Conservation (phyloP, 768 basidiomycete species). For the Boletus huronensis region DNA sequence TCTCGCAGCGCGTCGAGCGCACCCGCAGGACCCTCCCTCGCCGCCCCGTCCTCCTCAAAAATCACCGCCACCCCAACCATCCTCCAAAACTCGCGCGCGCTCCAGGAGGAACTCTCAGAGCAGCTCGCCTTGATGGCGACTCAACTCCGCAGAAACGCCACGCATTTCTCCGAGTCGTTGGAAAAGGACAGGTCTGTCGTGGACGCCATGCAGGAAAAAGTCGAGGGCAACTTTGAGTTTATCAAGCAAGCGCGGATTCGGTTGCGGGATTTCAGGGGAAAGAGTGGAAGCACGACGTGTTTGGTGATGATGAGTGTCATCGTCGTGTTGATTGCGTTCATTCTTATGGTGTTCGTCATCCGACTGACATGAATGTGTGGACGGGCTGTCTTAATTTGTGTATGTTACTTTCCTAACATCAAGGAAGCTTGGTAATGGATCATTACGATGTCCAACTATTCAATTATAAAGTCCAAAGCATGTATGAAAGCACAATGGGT, state of each 20-base stretch:
- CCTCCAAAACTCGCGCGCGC: conserved; percentile 52
- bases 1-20: conserved; percentile 6
- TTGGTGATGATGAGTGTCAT: conserved; percentile 60
- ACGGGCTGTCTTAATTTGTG: neutral
- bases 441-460: conserved; percentile 10
- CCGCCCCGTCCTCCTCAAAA: conserved; percentile 33
- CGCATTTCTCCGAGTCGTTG: conserved; percentile 71
- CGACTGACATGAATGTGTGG: conserved; percentile 45
- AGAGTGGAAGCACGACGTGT: conserved; percentile 71
- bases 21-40: conserved; percentile 25
- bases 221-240: conserved; percentile 67
- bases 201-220: conserved; percentile 60
- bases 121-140: conserved; percentile 84
- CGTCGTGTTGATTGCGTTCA: conserved; percentile 64
- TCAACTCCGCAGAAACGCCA: conserved; percentile 80
- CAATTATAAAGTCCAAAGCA: conserved; percentile 12
- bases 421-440: conserved; percentile 1
- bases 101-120: conserved; percentile 71
- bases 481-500: neutral
- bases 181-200: conserved; percentile 73
- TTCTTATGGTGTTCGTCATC: conserved; percentile 71
- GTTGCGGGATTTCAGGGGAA: conserved; percentile 58
- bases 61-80: conserved; percentile 37
- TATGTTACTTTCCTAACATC: neutral
- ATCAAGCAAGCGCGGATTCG: conserved; percentile 65